These are phyloP conservation scores for Teratosphaeriaceae sp. DNA, from an alignment of 2,329 filamentous ascomycete species.

Conservation along the genomic window DNA sequence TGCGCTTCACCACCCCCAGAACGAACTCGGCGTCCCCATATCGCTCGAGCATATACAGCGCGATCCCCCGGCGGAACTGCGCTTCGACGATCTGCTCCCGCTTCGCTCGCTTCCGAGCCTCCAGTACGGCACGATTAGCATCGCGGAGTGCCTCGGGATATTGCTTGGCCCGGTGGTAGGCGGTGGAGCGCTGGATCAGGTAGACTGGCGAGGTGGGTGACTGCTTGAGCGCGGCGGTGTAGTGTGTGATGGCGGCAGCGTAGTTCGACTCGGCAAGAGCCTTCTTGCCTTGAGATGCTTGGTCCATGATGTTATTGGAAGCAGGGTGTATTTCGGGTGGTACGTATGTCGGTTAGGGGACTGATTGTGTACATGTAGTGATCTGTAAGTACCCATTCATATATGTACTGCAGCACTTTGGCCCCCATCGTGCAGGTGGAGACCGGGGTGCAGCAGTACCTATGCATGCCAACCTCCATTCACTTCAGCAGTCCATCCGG, in stretches of 20 bases:
- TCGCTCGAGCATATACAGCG: constrained; percentile 61
- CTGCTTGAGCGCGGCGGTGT: constrained; percentile 58
- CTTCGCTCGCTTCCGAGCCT: constrained; percentile 66
- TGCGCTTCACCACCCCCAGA: constrained; percentile 51
- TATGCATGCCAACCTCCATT: constrained; percentile 2
- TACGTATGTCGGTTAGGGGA: neutral
- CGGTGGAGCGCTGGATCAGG: constrained; percentile 75
- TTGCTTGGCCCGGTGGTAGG: constrained; percentile 58
- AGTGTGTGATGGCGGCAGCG: constrained; percentile 59
- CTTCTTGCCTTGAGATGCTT: constrained; percentile 50
- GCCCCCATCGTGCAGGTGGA: neutral
- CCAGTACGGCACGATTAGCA: constrained; percentile 47
- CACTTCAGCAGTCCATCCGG: too few species aligned
- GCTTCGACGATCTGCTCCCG: constrained; percentile 72
- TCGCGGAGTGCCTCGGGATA: constrained; percentile 39
- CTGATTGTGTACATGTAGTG: too few species aligned
- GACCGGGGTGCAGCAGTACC: neutral
- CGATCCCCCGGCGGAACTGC: constrained; percentile 72
- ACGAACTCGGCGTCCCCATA: constrained; percentile 71
- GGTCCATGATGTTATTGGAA: constrained; percentile 5
- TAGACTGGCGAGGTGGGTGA: constrained; percentile 65
- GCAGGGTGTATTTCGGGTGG: neutral
- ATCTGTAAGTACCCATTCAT: too few species aligned
- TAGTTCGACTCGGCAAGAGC: constrained; percentile 60
- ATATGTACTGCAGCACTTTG: constrained; percentile 2